Percentiles rank a stretch among this genome's conserved stretches.
These are phyloP conservation scores for Paracorniculantispora psalliotae DNA, from an alignment of 2,329 filamentous ascomycete species.

Conservation along the genomic window DNA sequence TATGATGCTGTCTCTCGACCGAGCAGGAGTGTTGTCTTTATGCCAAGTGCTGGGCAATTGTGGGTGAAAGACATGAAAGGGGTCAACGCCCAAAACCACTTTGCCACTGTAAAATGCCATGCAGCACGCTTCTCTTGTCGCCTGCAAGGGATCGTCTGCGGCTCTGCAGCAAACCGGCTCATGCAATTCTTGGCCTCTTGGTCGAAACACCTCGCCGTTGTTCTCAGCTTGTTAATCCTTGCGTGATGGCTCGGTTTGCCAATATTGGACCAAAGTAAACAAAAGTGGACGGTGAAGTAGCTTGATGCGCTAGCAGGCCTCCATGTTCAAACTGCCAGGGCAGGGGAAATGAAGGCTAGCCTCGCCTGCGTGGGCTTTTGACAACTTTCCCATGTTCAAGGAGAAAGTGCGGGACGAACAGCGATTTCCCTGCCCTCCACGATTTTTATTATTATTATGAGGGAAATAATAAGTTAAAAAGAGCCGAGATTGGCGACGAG, in stretches of 20 bases:
- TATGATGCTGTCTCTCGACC: background rate
- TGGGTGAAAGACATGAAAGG: no score
- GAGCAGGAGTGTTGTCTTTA: no score
- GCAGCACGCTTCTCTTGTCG: no score
- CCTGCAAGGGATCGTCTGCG: no score
- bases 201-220: background rate
- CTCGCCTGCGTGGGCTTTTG: background rate
- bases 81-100: no score
- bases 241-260: background rate
- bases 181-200: background rate
- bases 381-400: background rate
- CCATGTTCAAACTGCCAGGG: constrained; percentile 3
- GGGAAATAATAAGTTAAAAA: background rate
- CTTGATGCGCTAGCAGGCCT: background rate
- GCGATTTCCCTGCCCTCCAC: no score
- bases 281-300: background rate
- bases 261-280: background rate
- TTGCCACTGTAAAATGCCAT: no score
- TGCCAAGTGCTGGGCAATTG: no score
- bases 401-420: no score
- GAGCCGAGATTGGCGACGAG: constrained; percentile 5
- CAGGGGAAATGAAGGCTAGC: constrained; percentile 1
- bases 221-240: background rate
- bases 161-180: background rate
- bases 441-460: background rate